These are phyloP conservation scores for Pseudogymnoascus verrucosus DNA, from an alignment of 2,329 filamentous ascomycete species.

Conservation along the genomic window DNA sequence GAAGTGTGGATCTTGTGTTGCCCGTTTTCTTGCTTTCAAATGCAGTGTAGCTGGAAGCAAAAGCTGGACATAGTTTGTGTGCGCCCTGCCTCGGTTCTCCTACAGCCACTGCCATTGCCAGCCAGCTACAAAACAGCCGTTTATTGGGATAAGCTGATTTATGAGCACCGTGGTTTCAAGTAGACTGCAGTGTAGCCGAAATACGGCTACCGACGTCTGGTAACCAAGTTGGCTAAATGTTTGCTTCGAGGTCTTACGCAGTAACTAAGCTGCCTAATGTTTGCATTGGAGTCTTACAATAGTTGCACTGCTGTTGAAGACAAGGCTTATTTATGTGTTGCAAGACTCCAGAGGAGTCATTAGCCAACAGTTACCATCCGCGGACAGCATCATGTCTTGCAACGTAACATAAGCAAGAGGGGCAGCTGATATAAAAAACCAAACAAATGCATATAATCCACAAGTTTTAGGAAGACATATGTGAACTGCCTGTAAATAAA, in stretches of 20 bases:
- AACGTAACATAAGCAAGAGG: background rate
- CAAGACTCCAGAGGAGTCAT: background rate
- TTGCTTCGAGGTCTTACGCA: background rate
- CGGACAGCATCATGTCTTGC: background rate
- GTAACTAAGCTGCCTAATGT: background rate
- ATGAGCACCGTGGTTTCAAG: background rate
- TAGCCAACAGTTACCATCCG: background rate
- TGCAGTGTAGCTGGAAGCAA: background rate
- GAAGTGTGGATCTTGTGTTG: background rate
- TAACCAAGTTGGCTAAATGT: background rate
- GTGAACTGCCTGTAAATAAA: background rate
- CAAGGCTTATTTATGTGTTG: background rate
- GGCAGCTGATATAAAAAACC: background rate
- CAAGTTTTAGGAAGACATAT: background rate
- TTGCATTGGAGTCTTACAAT: background rate
- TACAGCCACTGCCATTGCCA: no score
- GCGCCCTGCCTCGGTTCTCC: background rate
- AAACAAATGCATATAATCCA: background rate
- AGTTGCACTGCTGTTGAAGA: background rate
- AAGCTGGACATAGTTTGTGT: background rate
- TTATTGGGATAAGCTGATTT: no score
- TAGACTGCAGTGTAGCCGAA: background rate
- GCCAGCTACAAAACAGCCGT: background rate
- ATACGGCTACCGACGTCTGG: background rate
- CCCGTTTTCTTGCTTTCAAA: background rate